Evolutionary conservation across 768 basidiomycete genomes (phyloP), one percentile per base, ranked within the genome.

Genomic region (Podaxis sp.): DNA sequence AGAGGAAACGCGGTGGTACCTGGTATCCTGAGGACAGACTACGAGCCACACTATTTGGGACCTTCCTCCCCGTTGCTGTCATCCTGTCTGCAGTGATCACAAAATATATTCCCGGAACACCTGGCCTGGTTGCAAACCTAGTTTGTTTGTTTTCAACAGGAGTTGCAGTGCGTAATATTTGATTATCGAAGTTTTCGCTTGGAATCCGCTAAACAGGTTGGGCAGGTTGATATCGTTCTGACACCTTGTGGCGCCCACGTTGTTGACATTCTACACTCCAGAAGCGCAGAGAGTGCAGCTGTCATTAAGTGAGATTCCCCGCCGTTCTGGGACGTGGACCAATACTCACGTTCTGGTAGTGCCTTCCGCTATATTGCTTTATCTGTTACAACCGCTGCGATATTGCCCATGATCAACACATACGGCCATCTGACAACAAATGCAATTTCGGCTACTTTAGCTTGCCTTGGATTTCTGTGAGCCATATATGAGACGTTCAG

Each of bases 1-100:
- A 80, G 17, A 73, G 76, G 55, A 69, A 74, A 6, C 81, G 87
- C 19, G 77, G 79, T 0, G 87, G 86, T 2, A 64, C 74, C 2
- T 89, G 85, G 87, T 80, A 84, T 50, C 88, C 88, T 0, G 89
- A 91, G 69, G 90, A 89, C 65, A 82, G 89, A 15, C 77, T 90
- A 24, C 79, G 85, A 1, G 86, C 79, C 1, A 74, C 82, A 2
- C 68, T 84, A 29, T 65, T 77, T 5, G 83, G 84, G 7, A 78
- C 77, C 3, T 72, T 78, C 0, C 40, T 83, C 17, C 90, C 89
- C 0, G 29, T 86, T 1, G 82, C 86, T 1, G 70, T 86, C 2
- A 69, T 84, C 0, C 52, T 74, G 0, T 79, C 77, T 0, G 87
- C 88, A 0, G 65, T 88, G 1, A 67, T 80, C n/a, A 84, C 80